Conservation (phyloP, 345 rosid species). For the Lepidium africanum region DNA sequence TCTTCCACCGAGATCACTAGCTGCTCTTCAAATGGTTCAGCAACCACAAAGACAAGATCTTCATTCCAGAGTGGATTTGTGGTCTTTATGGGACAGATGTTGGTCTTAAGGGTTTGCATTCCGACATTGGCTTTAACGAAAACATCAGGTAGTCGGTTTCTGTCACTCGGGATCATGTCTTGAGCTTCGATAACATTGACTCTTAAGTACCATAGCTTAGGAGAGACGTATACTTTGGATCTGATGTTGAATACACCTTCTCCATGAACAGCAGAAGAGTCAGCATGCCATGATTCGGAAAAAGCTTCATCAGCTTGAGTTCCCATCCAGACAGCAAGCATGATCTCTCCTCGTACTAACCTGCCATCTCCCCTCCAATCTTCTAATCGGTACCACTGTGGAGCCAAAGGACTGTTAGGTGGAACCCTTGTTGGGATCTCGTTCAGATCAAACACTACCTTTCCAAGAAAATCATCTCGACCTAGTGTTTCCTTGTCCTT, state of each 20-base stretch:
- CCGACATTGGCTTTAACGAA: conserved; percentile 76
- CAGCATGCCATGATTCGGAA: conserved; percentile 77
- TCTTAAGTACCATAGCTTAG: conserved; percentile 80
- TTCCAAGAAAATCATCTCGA: conserved; percentile 71
- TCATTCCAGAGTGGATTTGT: conserved; percentile 70
- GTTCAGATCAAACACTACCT: conserved; percentile 63
- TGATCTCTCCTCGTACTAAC: conserved; percentile 65
- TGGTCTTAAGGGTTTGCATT: conserved; percentile 64
- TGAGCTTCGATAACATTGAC: conserved; percentile 89
- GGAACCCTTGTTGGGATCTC: conserved; percentile 90
- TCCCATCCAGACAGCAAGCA: conserved; percentile 97
- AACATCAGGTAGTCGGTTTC: conserved; percentile 57
- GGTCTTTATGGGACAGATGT: conserved; percentile 39
- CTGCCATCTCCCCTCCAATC: conserved; percentile 66
- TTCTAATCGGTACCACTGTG: conserved; percentile 82
- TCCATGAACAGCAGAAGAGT: conserved; percentile 61
- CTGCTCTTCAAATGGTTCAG: conserved; percentile 94
- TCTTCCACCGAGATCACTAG: conserved; percentile 65
- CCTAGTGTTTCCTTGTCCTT: conserved; percentile 70
- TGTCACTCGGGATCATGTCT: conserved; percentile 59
- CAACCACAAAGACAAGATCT: conserved; percentile 78
- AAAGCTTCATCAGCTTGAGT: conserved; percentile 93
- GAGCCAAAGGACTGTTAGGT: conserved; percentile 91
- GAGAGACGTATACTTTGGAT: conserved; percentile 81
- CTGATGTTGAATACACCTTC: conserved; percentile 55